Percentiles rank a stretch among this genome's conserved stretches.
phyloP scores from a whole-genome alignment of 129 eudicot genomes.

The Chrysanthemum seticuspe region DNA sequence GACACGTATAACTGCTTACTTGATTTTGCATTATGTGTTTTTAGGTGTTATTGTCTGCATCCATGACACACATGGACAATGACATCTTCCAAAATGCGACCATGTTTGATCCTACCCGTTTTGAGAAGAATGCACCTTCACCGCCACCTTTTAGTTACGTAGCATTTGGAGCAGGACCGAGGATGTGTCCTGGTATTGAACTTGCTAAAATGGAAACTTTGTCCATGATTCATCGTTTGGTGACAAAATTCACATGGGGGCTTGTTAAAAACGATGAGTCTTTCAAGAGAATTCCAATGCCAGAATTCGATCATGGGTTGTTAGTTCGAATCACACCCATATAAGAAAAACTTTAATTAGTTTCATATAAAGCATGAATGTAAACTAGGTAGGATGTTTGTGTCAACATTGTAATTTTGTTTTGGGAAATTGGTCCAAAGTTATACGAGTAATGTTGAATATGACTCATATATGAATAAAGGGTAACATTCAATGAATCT shows the following conservation, averaged over 20 bases:
- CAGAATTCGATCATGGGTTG: too few species aligned
- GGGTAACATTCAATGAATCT: too few species aligned
- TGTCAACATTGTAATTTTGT: too few species aligned
- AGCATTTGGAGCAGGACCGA: conserved; percentile 25
- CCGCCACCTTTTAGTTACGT: conserved; percentile 66
- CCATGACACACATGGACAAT: conserved; percentile 66
- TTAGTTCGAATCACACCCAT: conserved; percentile 30
- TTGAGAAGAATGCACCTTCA: conserved; percentile 44
- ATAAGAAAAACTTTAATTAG: neutral
- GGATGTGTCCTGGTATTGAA: too few species aligned
- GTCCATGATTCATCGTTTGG: too few species aligned
- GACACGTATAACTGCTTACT: neutral
- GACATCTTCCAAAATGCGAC: conserved; percentile 49
- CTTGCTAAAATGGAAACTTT: too few species aligned
- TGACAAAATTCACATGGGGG: neutral
- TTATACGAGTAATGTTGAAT: too few species aligned
- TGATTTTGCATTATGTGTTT: neutral
- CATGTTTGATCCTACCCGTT: conserved; percentile 53
- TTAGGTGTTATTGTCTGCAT: conserved; percentile 42
- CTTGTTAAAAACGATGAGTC: conserved; percentile 39
- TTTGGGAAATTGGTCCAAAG: too few species aligned
- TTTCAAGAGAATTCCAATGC: conserved; percentile 7
- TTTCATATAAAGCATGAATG: neutral
- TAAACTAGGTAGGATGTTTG: neutral
- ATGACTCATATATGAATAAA: too few species aligned